Conservation (phyloP, 139 green algal genomes). For the Asterochloris erici region DNA sequence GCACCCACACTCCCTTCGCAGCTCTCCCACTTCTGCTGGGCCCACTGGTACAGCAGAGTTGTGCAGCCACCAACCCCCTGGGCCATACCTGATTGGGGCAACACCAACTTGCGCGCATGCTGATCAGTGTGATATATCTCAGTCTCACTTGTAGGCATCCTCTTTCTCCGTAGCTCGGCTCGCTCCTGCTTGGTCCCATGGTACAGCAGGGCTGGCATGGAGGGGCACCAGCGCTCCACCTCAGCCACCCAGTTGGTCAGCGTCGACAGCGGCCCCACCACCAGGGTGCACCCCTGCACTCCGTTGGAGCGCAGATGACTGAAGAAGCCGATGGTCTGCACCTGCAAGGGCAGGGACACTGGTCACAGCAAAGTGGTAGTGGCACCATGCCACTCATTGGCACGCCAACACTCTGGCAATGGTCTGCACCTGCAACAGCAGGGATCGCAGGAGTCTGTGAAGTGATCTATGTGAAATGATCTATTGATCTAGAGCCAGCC, state of each 20-base stretch:
- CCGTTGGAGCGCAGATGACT: constrained; percentile 75
- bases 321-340: constrained; percentile 95
- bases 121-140: too few species aligned
- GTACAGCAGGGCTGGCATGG: constrained; percentile 85
- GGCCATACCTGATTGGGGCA: too few species aligned
- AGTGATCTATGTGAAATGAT: too few species aligned
- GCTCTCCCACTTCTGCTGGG: too few species aligned
- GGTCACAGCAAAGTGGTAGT: not conserved
- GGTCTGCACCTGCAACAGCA: not conserved
- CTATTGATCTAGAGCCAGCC: too few species aligned
- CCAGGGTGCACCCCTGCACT: constrained; percentile 76
- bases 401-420: not conserved
- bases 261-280: constrained; percentile 90
- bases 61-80: too few species aligned
- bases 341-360: constrained; percentile 33
- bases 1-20: too few species aligned
- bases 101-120: too few species aligned
- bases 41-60: too few species aligned
- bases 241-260: constrained; percentile 94
- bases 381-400: not conserved
- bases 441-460: not conserved
- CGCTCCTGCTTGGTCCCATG: constrained; percentile 81
- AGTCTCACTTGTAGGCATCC: constrained; percentile 27
- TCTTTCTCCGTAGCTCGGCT: constrained; percentile 47
- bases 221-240: constrained; percentile 83